Conservation (phyloP, 2,329 filamentous ascomycete species). For the Beauveria australis region DNA sequence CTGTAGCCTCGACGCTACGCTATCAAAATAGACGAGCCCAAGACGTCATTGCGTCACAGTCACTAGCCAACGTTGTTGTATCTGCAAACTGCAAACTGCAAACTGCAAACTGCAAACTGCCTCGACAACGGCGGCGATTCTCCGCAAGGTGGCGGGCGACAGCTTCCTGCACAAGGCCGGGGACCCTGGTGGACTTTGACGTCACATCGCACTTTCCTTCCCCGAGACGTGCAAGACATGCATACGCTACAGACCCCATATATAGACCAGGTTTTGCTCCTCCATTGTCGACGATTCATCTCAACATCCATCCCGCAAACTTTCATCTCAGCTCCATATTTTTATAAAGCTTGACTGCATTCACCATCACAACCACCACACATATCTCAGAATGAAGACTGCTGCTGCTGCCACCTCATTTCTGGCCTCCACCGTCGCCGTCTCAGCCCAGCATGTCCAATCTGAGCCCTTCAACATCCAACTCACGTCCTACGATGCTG, state of each 20-base stretch:
- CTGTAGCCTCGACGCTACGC: not conserved
- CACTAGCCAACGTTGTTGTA: not conserved
- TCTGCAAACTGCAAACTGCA: not conserved
- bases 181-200: not conserved
- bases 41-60: not conserved
- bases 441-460: not conserved
- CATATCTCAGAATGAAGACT: slow-evolving; percentile 6
- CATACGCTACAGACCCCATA: not conserved
- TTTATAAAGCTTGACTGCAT: not conserved
- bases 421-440: slow-evolving; percentile 6
- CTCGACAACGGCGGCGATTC: not conserved
- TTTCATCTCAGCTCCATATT: not conserved
- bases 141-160: not conserved
- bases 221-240: not conserved
- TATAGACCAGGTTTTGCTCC: not conserved
- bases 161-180: not conserved
- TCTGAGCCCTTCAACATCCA: slow-evolving; percentile 8
- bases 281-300: not conserved
- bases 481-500: not conserved
- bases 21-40: not conserved
- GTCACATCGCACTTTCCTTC: not conserved
- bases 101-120: not conserved
- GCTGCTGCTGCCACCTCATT: not conserved
- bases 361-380: not conserved
- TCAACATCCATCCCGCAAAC: not conserved